phyloP scores from a whole-genome alignment of 805 yeast species.

The Barnettozyma sp. region DNA sequence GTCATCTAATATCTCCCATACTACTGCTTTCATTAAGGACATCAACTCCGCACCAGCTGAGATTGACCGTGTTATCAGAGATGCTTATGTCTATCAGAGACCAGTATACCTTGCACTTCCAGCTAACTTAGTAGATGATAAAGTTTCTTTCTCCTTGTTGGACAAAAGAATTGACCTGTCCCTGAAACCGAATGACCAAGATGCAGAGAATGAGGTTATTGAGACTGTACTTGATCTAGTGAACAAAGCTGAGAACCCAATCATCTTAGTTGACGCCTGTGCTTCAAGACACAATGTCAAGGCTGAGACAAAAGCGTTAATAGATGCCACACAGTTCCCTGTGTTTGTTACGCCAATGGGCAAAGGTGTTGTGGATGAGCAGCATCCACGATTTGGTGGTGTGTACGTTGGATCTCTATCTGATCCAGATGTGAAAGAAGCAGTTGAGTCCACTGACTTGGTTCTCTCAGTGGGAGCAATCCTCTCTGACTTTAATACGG shows the following conservation, averaged over 20 bases:
- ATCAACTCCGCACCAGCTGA: constrained; percentile 58
- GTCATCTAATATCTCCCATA: constrained; percentile 65
- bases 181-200: constrained; percentile 50
- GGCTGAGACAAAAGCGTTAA: constrained; percentile 55
- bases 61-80: constrained; percentile 68
- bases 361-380: constrained; percentile 71
- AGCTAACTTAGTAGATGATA: constrained; percentile 67
- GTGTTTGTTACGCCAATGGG: constrained; percentile 89
- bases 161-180: constrained; percentile 59
- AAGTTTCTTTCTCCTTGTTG: constrained; percentile 50
- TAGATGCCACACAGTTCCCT: constrained; percentile 67
- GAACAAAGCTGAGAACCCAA: constrained; percentile 55
- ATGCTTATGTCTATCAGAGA: constrained; percentile 64
- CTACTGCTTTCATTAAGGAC: constrained; percentile 59
- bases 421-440: constrained; percentile 59
- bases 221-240: constrained; percentile 46
- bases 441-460: constrained; percentile 70
- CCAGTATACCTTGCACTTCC: constrained; percentile 83
- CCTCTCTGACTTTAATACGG: constrained; percentile 85
- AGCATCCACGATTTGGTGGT: constrained; percentile 70
- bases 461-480: constrained; percentile 75
- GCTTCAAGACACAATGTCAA: constrained; percentile 69
- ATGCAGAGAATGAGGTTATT: constrained; percentile 58
- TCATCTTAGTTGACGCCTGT: constrained; percentile 82
- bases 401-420: constrained; percentile 82